phyloP scores from a whole-genome alignment of 106 monocot genomes.

The Narthecium ossifragum region DNA sequence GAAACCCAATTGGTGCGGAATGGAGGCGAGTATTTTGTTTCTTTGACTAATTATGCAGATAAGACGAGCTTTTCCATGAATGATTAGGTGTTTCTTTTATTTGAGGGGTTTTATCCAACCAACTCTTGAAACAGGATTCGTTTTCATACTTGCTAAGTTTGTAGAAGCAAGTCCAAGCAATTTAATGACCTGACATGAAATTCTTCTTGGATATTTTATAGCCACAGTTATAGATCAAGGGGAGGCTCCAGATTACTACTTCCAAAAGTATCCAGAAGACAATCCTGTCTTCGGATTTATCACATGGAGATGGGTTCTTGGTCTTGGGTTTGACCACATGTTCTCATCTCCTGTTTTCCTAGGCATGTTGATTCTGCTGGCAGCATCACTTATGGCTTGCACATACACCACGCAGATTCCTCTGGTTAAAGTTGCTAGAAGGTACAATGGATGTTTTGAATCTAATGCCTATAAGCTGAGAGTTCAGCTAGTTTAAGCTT shows the following conservation, averaged over 20 bases:
- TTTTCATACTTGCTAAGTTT: not conserved
- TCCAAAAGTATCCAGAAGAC: slow-evolving; percentile 73
- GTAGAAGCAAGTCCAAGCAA: not conserved
- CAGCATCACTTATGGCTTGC: slow-evolving; percentile 94
- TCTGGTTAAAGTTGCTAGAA: slow-evolving; percentile 79
- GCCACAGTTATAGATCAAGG: slow-evolving; percentile 88
- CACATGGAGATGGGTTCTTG: slow-evolving; percentile 82
- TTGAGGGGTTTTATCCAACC: too few relatives aligned
- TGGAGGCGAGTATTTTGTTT: too few relatives aligned
- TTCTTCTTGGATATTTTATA: slow-evolving; percentile 16
- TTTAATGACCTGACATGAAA: not conserved
- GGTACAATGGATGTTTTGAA: slow-evolving; percentile 24
- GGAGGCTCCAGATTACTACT: slow-evolving; percentile 77
- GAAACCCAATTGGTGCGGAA: too few relatives aligned
- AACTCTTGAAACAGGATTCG: too few relatives aligned
- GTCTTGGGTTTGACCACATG: slow-evolving; percentile 96
- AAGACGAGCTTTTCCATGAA: too few relatives aligned
- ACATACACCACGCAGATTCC: slow-evolving; percentile 96
- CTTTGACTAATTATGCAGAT: too few relatives aligned
- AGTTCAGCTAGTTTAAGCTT: not conserved
- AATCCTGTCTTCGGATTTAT: slow-evolving; percentile 66
- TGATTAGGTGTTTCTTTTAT: too few relatives aligned
- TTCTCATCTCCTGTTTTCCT: slow-evolving; percentile 88
- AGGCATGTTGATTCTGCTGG: slow-evolving; percentile 76
- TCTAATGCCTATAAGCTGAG: not conserved